Percentiles rank a stretch among this genome's conserved stretches.
phyloP scores from a whole-genome alignment of 1,284 basidiomycete species.

The Kwoniella shivajii region DNA sequence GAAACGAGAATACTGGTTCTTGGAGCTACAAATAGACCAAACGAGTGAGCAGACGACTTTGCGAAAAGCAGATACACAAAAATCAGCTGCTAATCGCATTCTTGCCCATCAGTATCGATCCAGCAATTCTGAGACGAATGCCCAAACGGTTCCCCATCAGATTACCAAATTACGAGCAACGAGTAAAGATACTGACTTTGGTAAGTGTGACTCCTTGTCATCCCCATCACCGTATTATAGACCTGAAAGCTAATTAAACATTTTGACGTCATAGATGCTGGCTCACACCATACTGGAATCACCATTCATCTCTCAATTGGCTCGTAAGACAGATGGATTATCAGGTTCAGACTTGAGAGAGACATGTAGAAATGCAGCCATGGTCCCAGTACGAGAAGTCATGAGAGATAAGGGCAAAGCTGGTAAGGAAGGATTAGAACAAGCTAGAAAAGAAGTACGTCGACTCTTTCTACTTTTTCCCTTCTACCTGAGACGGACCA shows the following conservation, averaged over 20 bases:
- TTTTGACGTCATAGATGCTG: slow-evolving; percentile 66
- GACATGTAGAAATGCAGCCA: slow-evolving; percentile 89
- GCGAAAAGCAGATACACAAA: not conserved
- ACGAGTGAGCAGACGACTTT: slow-evolving; percentile 40
- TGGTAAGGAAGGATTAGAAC: slow-evolving; percentile 51
- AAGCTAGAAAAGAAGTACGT: slow-evolving; percentile 52
- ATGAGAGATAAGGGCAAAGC: slow-evolving; percentile 65
- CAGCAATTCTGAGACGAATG: slow-evolving; percentile 93
- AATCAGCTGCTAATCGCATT: not conserved
- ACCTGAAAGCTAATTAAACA: not conserved
- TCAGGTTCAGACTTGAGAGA: slow-evolving; percentile 94
- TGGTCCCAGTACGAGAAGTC: slow-evolving; percentile 86
- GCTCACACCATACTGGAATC: slow-evolving; percentile 71
- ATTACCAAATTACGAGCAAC: slow-evolving; percentile 78
- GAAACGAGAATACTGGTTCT: slow-evolving; percentile 81
- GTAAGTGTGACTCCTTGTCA: slow-evolving; percentile 56
- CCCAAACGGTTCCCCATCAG: slow-evolving; percentile 94
- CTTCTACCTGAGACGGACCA: too few species aligned
- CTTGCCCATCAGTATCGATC: slow-evolving; percentile 85
- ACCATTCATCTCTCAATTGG: slow-evolving; percentile 69
- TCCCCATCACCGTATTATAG: not conserved
- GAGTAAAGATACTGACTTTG: slow-evolving; percentile 83
- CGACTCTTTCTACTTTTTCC: not conserved
- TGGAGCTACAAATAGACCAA: slow-evolving; percentile 91
- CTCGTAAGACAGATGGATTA: slow-evolving; percentile 71